These are phyloP conservation scores for Acacia confusa DNA, from an alignment of 306 rosid species.

Conservation along the genomic window DNA sequence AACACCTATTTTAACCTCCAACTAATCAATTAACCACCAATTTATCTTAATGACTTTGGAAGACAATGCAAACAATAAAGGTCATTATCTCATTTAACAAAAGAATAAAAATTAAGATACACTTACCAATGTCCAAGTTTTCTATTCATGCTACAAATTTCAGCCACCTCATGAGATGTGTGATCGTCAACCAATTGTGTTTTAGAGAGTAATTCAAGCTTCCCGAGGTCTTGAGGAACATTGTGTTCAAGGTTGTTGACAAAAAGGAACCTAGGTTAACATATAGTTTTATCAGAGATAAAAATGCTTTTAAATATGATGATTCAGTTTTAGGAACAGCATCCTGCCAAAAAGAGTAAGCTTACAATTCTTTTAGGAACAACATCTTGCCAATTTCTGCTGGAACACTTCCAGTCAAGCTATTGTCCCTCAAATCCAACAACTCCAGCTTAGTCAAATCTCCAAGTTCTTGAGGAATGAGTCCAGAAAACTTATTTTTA, in stretches of 20 bases:
- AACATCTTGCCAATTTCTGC: constrained; percentile 53
- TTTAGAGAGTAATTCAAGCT: constrained; percentile 44
- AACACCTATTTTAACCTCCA: no score
- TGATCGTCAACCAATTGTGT: constrained; percentile 47
- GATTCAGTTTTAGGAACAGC: constrained; percentile 44
- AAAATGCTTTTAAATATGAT: background rate
- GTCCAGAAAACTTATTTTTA: constrained; percentile 72
- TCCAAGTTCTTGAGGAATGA: constrained; percentile 79
- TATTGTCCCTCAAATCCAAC: constrained; percentile 84
- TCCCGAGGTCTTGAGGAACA: constrained; percentile 49
- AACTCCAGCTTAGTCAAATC: constrained; percentile 57
- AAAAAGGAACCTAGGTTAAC: constrained; percentile 56
- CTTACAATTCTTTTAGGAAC: constrained; percentile 73
- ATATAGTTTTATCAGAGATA: constrained; percentile 30
- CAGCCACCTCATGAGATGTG: constrained; percentile 35
- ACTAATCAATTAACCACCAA: no score
- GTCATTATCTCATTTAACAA: constrained; percentile 11
- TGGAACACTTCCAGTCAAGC: constrained; percentile 69
- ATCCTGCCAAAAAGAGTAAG: constrained; percentile 45
- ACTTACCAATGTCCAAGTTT: constrained; percentile 71
- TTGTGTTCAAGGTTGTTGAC: constrained; percentile 59
- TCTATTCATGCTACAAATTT: constrained; percentile 52
- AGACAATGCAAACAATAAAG: background rate
- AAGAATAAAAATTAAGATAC: background rate
- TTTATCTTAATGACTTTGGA: background rate